Base-by-base conservation (phyloP, 768 basidiomycete genomes). In the Tricholoma flavovirens region DNA sequence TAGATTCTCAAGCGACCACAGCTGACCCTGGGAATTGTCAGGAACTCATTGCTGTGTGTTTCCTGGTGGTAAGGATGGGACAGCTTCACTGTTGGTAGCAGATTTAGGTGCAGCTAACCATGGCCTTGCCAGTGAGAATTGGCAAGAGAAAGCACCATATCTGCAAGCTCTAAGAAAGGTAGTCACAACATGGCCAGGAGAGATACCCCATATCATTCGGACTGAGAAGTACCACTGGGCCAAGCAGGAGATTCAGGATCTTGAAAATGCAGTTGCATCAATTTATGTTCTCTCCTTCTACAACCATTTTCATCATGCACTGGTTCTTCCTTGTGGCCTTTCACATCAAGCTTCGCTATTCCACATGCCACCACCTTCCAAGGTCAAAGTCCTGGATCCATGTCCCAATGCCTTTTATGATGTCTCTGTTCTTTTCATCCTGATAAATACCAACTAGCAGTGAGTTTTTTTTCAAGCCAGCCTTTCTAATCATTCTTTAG, bases 261-360 rank as follows among this genome's bases (percentile, higher is more conserved):
- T 60, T 7, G 53, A 60, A 46, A 19, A n/a, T 6, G 53, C 10
- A 2, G 6, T 54, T 9, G 53, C 56, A n/a, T 2, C 5, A 12
- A 52, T 55, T 14, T 60, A 57, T 35, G 48, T 45, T 0, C 56
- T 51, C 17, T 54, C 42, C 11, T 60, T n/a, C n/a, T n/a, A n/a
- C n/a, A n/a, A n/a, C n/a, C n/a, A n/a, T n/a, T n/a, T n/a, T n/a
- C n/a, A n/a, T n/a, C n/a, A n/a, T n/a, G n/a, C n/a, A n/a, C n/a
- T n/a, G n/a, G n/a, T n/a, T n/a, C n/a, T n/a, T n/a, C n/a, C n/a
- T n/a, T n/a, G n/a, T n/a, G n/a, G n/a, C n/a, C n/a, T n/a, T n/a
- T n/a, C n/a, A n/a, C n/a, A n/a, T n/a, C n/a, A n/a, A n/a, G n/a
- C n/a, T n/a, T n/a, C n/a, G n/a, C n/a, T n/a, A n/a, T n/a, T n/a